Percentiles rank a stretch among this genome's conserved stretches.
phyloP scores from a whole-genome alignment of 2,329 filamentous ascomycete genomes.

The Fragosphaeria purpurea region DNA sequence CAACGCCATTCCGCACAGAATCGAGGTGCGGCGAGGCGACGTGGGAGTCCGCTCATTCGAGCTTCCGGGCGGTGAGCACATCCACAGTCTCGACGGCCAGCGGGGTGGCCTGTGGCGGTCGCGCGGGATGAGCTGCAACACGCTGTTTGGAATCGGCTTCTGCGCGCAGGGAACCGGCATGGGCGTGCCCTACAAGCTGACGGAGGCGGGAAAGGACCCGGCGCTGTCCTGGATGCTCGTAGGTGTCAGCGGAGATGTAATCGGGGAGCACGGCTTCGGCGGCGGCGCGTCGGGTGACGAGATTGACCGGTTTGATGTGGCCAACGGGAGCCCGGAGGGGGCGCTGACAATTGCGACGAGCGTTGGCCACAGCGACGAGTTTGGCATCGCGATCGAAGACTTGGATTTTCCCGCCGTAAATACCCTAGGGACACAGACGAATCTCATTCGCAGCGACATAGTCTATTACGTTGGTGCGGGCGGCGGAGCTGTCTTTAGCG shows the following conservation, averaged over 20 bases:
- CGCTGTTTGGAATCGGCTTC: conserved; percentile 22
- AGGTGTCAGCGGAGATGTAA: conserved; percentile 10
- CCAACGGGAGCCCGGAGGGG: conserved; percentile 20
- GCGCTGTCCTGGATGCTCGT: conserved; percentile 10
- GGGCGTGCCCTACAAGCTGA: conserved; percentile 15
- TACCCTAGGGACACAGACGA: conserved; percentile 15
- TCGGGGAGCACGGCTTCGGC: conserved; percentile 18
- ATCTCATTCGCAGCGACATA: conserved; percentile 16
- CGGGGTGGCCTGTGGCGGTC: conserved; percentile 23
- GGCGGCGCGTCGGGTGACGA: conserved; percentile 27
- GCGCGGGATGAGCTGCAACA: conserved; percentile 21
- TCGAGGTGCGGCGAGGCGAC: conserved; percentile 25
- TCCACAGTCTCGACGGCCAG: conserved; percentile 19
- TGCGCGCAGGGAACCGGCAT: conserved; percentile 21
- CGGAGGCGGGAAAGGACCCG: conserved; percentile 4
- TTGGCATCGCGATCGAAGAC: conserved; percentile 16
- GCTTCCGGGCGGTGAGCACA: conserved; percentile 20
- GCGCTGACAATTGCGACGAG: conserved; percentile 20
- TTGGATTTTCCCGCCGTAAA: conserved; percentile 14
- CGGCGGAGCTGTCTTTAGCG: conserved; percentile 13
- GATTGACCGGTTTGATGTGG: conserved; percentile 23
- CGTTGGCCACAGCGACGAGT: conserved; percentile 14
- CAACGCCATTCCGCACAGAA: conserved; percentile 17
- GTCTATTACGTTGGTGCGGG: conserved; percentile 16
- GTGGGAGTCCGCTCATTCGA: conserved; percentile 21